Base-by-base conservation (phyloP, 257 asterid species). In the Handroanthus guayacan region DNA sequence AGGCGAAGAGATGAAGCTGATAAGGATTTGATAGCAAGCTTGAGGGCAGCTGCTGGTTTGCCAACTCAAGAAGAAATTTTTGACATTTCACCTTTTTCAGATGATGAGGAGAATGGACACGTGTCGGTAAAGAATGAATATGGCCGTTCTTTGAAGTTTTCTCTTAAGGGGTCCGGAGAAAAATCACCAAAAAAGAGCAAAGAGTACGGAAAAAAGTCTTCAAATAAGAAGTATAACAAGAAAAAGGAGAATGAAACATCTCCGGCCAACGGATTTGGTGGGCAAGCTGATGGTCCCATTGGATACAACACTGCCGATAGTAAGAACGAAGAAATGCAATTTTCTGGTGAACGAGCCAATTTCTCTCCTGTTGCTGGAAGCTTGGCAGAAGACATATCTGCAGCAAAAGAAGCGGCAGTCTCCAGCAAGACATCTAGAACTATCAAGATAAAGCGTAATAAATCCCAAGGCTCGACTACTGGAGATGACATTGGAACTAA, bases 1-100 rank as follows among this genome's bases (percentile, higher is more conserved):
- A 93, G 76, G 80, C 90, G 97, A 82, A 93, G 89, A 86, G 97
- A 93, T 67, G 93, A 85, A 87, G 89, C 95, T 78, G 99, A 95
- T 72, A 89, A 62, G 87, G 96, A 93, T 78, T 78, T 91, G 82
- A 91, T 91, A 71, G 87, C 90, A 74, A 90, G 89, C 83, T 83
- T 93, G 86, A 90, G 98, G 85, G 96, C 90, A 57, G 94, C 87
- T 77, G 96, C 97, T 86, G 99, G 99, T 74, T 87, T 95, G 87
- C 99, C 99, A n/a, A 86, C 91, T 71, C 97, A 90, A 77, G 97
- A 93, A 82, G 98, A 93, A 79, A 89, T 91, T 69, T 90, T 93
- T 72, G 84, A 84, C 72, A 86, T 90, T 70, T 85, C 90, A 75
- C 97, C 97, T 63, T 93, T 93, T 83, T 93, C 98, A 10, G 99